phyloP scores from a whole-genome alignment of 1,284 basidiomycete species.

The Sporisorium iseilematis-ciliati region DNA sequence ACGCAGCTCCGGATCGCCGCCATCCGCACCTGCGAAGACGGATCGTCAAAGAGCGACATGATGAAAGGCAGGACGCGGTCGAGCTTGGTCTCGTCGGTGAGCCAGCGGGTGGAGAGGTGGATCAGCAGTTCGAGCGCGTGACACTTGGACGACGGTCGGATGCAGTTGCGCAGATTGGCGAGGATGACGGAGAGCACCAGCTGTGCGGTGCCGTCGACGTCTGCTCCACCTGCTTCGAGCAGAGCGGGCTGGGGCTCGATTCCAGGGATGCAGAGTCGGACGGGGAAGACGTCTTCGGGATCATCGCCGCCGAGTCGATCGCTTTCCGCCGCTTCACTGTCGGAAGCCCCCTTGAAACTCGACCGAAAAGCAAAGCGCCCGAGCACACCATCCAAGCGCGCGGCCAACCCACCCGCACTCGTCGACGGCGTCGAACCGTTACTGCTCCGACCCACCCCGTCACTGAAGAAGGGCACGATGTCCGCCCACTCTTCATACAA shows the following conservation, averaged over 20 bases:
- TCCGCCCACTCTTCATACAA: constrained; percentile 67
- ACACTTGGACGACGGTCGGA: constrained; percentile 85
- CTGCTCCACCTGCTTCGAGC: constrained; percentile 13
- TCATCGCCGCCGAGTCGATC: constrained; percentile 21
- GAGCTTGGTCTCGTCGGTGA: constrained; percentile 94
- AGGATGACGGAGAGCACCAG: constrained; percentile 86
- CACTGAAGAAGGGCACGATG: constrained; percentile 51
- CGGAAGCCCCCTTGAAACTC: constrained; percentile 46
- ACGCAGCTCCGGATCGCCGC: constrained; percentile 84
- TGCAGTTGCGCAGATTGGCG: constrained; percentile 89
- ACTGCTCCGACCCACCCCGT: not conserved
- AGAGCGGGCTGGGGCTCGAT: constrained; percentile 29
- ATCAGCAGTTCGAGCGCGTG: constrained; percentile 88
- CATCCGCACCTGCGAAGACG: constrained; percentile 77
- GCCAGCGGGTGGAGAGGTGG: constrained; percentile 79
- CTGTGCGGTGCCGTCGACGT: constrained; percentile 81
- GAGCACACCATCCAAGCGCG: constrained; percentile 23
- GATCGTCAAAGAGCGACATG: constrained; percentile 87
- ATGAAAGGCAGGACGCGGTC: constrained; percentile 94
- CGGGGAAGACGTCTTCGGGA: constrained; percentile 42
- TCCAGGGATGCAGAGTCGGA: constrained; percentile 60
- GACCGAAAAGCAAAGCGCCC: constrained; percentile 48
- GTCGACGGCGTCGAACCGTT: constrained; percentile 2
- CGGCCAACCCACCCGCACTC: constrained; percentile 10
- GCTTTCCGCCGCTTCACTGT: constrained; percentile 7